Percentiles rank a stretch among this genome's conserved stretches.
phyloP scores from a whole-genome alignment of 139 green algal species.

The Tetradesmus lagerheimii region DNA sequence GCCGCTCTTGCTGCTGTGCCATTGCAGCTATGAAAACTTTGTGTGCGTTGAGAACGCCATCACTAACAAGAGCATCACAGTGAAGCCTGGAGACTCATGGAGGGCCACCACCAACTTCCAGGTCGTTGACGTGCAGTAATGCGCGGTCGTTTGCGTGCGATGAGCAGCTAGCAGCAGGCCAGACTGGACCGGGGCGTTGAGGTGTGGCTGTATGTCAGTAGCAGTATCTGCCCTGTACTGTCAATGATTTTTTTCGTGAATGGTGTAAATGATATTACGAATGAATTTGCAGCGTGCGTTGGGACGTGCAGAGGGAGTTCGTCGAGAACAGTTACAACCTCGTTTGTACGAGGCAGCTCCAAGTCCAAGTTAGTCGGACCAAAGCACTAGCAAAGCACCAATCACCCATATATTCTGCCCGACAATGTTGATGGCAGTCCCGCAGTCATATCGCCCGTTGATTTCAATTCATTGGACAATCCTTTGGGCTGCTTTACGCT shows the following conservation, averaged over 20 bases:
- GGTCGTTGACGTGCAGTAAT: conserved; percentile 55
- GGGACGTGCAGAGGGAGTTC: not conserved
- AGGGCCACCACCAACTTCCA: conserved; percentile 60
- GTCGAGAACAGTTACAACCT: not conserved
- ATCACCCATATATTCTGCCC: not conserved
- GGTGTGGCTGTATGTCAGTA: not conserved
- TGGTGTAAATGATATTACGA: not conserved
- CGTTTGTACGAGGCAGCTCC: not conserved
- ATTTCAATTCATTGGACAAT: not conserved
- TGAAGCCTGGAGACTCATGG: conserved; percentile 74
- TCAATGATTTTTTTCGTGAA: not conserved
- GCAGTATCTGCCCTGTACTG: not conserved
- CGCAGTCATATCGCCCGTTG: not conserved
- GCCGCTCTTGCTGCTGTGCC: not conserved
- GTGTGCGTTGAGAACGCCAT: conserved; percentile 86
- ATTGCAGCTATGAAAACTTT: conserved; percentile 82
- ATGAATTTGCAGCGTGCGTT: not conserved
- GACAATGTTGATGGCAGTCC: not conserved
- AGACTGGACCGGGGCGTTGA: not conserved
- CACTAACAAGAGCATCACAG: conserved; percentile 51
- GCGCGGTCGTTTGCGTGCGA: not conserved
- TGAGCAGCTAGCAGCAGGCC: not conserved
- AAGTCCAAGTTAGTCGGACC: not conserved
- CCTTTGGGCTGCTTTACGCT: not conserved
- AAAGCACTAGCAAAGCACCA: not conserved